Conservation (phyloP, 1,139 yeast species). For the Blastobotrys proliferans region DNA sequence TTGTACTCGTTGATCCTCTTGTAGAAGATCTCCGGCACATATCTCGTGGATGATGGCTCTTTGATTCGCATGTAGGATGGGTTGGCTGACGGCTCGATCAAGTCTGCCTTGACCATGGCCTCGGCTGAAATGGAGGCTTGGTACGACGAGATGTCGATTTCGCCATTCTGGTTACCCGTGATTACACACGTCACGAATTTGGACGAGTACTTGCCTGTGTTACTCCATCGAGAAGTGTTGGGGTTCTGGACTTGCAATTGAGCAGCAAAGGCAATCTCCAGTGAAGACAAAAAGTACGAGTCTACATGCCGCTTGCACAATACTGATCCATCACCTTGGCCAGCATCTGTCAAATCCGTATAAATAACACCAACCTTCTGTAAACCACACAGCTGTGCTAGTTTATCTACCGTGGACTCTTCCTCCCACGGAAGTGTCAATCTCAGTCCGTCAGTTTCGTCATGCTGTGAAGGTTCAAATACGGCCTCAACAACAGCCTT, state of each 20-base stretch:
- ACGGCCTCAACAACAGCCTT: conserved; percentile 93
- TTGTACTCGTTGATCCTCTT: conserved; percentile 84
- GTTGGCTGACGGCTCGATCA: conserved; percentile 83
- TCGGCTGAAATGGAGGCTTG: conserved; percentile 89
- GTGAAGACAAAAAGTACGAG: conserved; percentile 79
- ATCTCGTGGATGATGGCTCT: conserved; percentile 62
- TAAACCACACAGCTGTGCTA: conserved; percentile 63
- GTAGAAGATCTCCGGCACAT: conserved; percentile 93
- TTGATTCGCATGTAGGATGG: conserved; percentile 85
- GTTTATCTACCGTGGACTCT: conserved; percentile 41
- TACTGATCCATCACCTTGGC: conserved; percentile 81
- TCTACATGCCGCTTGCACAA: conserved; percentile 90
- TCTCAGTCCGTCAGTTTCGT: conserved; percentile 80
- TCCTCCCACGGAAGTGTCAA: conserved; percentile 59
- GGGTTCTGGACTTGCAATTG: conserved; percentile 64
- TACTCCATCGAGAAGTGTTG: conserved; percentile 63
- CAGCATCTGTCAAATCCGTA: conserved; percentile 87
- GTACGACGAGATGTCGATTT: conserved; percentile 85
- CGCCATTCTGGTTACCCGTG: conserved; percentile 80
- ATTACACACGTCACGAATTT: conserved; percentile 91
- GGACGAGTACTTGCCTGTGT: conserved; percentile 69
- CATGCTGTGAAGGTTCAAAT: conserved; percentile 87
- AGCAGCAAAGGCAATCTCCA: conserved; percentile 86
- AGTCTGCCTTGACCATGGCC: conserved; percentile 79
- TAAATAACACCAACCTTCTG: conserved; percentile 77